A percentile compares a stretch with the other conserved stretches of the same genome.
phyloP scores from a whole-genome alignment of 371 early-diverging fungal genomes.

The Mortierella sp. region DNA sequence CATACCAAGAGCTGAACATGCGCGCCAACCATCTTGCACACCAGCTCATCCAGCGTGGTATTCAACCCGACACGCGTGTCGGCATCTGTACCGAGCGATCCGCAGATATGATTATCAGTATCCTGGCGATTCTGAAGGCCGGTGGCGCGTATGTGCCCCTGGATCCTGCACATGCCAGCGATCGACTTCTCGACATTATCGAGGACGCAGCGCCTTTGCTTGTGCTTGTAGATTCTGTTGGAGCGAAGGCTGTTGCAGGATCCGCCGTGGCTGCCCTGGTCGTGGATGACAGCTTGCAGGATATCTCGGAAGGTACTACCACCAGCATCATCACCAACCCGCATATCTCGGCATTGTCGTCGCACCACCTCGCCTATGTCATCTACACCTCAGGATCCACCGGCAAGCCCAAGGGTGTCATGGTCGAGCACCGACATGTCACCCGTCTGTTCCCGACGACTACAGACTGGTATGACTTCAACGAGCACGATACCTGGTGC shows the following conservation, averaged over 20 bases:
- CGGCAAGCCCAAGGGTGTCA: constrained; percentile 66
- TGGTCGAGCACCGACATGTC: constrained; percentile 23
- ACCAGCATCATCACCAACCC: no score
- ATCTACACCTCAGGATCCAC: constrained; percentile 68
- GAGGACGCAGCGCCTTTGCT: no score
- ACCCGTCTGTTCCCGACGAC: background rate
- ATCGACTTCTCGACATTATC: no score
- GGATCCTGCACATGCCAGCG: no score
- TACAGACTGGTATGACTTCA: background rate
- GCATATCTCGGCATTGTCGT: background rate
- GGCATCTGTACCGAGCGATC: background rate
- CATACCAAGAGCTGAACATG: background rate
- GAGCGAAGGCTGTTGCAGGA: no score
- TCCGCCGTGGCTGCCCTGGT: no score
- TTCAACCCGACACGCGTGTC: background rate
- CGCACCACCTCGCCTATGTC: constrained; percentile 30
- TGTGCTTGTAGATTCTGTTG: no score
- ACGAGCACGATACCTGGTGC: background rate
- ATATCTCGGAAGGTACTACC: no score
- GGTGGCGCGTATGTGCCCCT: no score
- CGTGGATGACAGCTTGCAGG: no score
- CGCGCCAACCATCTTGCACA: background rate
- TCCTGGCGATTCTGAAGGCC: no score
- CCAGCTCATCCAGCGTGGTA: background rate
- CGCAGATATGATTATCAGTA: no score